Evolutionary conservation across 345 rosid genomes (phyloP).

Genomic region (Reutealis trisperma): DNA sequence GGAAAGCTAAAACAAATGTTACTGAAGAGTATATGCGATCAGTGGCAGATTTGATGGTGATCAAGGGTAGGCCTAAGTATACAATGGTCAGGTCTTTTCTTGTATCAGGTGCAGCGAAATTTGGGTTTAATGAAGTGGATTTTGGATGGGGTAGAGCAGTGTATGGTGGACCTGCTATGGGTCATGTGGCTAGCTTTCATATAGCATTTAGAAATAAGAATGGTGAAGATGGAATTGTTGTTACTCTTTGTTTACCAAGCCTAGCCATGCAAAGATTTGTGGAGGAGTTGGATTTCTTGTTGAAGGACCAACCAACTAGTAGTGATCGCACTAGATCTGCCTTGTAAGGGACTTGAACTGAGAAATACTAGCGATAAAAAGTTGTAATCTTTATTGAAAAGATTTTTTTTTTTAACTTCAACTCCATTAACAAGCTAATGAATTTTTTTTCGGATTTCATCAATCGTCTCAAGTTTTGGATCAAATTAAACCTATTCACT

Average conservation of each 20-base stretch:
- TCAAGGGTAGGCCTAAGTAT: constrained; percentile 14
- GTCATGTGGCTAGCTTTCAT: constrained; percentile 9
- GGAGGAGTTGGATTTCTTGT: constrained; percentile 10
- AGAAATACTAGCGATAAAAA: too few relatives aligned
- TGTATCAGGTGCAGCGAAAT: constrained; percentile 12
- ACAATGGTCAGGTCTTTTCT: constrained; percentile 18
- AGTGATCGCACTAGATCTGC: neutral
- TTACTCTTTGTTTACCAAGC: constrained; percentile 16
- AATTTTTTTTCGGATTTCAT: too few relatives aligned
- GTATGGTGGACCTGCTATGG: constrained; percentile 18
- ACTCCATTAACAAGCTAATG: too few relatives aligned
- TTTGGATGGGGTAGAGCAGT: constrained; percentile 27
- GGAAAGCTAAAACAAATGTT: constrained; percentile 19
- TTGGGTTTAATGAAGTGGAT: constrained; percentile 15
- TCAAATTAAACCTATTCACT: too few relatives aligned
- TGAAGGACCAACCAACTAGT: neutral
- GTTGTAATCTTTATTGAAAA: too few relatives aligned
- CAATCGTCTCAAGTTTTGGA: too few relatives aligned
- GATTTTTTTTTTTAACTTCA: too few relatives aligned
- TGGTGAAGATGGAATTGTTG: constrained; percentile 21
- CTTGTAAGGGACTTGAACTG: neutral
- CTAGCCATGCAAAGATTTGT: constrained; percentile 26
- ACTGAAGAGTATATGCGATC: constrained; percentile 32
- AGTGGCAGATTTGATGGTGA: constrained; percentile 21
- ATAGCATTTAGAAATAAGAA: neutral